A percentile compares a stretch with the other conserved stretches of the same genome.
Evolutionary conservation across 2,329 filamentous ascomycete species (phyloP).

Genomic region (Penicillium sp.): DNA sequence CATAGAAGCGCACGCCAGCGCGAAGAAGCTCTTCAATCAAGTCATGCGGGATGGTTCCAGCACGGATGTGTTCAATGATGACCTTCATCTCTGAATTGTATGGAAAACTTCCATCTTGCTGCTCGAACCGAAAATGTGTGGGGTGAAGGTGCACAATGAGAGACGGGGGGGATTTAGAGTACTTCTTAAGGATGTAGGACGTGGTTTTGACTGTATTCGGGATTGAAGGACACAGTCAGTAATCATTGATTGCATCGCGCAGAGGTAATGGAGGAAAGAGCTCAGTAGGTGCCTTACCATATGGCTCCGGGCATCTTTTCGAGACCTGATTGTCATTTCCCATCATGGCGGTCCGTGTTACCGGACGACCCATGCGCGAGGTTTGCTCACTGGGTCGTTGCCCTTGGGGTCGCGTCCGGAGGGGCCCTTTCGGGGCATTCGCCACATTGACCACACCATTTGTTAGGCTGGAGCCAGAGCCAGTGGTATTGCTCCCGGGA

Average conservation of each 20-base stretch:
- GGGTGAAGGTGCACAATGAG: conserved; percentile 81
- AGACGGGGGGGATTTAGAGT: conserved; percentile 69
- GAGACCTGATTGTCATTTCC: conserved; percentile 34
- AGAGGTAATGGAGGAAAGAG: conserved; percentile 5
- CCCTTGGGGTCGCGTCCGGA: conserved; percentile 59
- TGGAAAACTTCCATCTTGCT: conserved; percentile 85
- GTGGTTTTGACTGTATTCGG: conserved; percentile 63
- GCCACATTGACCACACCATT: conserved; percentile 30
- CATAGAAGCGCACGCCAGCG: conserved; percentile 77
- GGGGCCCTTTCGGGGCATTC: conserved; percentile 27
- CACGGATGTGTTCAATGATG: conserved; percentile 71
- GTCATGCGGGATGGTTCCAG: conserved; percentile 81
- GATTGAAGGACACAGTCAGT: conserved; percentile 18
- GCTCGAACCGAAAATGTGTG: conserved; percentile 86
- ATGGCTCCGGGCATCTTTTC: conserved; percentile 46
- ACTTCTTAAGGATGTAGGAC: conserved; percentile 79
- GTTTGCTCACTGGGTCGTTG: conserved; percentile 39
- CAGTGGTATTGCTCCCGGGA: conserved; percentile 43
- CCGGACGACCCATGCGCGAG: conserved; percentile 33
- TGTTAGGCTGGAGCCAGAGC: conserved; percentile 46
- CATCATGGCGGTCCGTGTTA: conserved; percentile 31
- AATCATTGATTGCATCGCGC: conserved; percentile 6
- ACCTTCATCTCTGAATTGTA: conserved; percentile 91
- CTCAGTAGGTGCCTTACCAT: conserved; percentile 36
- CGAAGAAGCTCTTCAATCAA: conserved; percentile 74